Evolutionary conservation across 2,329 filamentous ascomycete genomes (phyloP), one percentile per base, ranked within the genome.

Genomic region (Fusarium nematophilum): DNA sequence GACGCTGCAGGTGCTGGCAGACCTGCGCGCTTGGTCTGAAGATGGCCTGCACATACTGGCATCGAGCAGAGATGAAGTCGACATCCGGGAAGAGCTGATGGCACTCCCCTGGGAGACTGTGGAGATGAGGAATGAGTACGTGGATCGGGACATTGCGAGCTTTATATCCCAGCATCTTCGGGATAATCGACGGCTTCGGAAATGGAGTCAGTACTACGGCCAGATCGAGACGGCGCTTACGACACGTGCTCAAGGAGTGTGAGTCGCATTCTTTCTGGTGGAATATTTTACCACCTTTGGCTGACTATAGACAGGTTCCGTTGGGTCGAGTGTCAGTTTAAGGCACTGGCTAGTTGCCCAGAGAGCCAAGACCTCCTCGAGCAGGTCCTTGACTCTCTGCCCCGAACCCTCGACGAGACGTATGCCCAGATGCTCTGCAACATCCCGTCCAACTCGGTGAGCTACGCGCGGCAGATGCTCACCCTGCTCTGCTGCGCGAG

Each of bases 11-110:
- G 26, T 63, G 11, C n/a, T 75, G 17, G 38, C 61, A 1, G 62
- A 69, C 6, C 57, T 74, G 2, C 65, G 60, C 23, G 37, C 26
- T 7, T 72, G 64, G 67, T 42, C 39, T 9, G 61, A 68, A 30
- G 53, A 47, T 25, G 52, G 61, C 1, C 46, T 73, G 2, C 71
- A 75, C 47, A 48, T 75, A 9, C 36, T 75, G 2, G 71, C 72
- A 2, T 74, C 73, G 6, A 77, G 75, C 57, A 68, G 75, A 3
- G 67, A 74, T 26, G 65, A 73, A 38, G 21, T 54, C 8, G 70
- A 74, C 26, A 77, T 77, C 27, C 48, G 65, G 5, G 59, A 69
- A 2, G 52, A 40, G 3, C 45, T 73, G 0, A 27, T 49, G 1
- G 59, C 39, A 31, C 2, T 15, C 2, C 18, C 15, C 3, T 55